A percentile compares a stretch with the other conserved stretches of the same genome.
phyloP scores from a whole-genome alignment of 257 asterid genomes.

The Scutellaria barbata region DNA sequence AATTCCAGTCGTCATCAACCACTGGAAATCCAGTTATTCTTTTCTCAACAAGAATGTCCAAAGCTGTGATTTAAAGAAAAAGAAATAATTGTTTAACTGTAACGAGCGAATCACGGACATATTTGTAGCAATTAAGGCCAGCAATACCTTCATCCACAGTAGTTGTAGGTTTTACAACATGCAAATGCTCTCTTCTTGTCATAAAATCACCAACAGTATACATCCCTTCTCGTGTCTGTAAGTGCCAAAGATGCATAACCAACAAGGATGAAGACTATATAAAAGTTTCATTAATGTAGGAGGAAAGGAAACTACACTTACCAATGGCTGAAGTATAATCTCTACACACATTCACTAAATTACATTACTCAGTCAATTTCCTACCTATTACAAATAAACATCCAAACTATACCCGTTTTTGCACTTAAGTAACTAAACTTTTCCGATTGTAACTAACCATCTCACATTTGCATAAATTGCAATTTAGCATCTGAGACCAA shows the following conservation, averaged over 20 bases:
- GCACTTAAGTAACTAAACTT: too few species aligned
- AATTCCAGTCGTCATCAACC: conserved; percentile 33
- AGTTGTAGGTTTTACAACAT: conserved; percentile 35
- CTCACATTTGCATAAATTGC: too few species aligned
- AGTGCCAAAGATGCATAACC: conserved; percentile 10
- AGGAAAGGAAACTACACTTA: not conserved
- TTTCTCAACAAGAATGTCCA: conserved; percentile 34
- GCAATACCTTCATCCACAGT: conserved; percentile 34
- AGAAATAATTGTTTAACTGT: not conserved
- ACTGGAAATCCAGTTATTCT: conserved; percentile 35
- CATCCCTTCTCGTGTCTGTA: conserved; percentile 27
- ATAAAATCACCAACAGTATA: conserved; percentile 33
- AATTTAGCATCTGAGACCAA: too few species aligned
- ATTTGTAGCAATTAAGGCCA: not conserved
- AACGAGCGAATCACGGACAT: not conserved
- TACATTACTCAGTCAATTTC: too few species aligned
- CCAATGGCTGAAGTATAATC: too few species aligned
- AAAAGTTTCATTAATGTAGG: not conserved
- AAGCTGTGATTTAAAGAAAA: conserved; percentile 25
- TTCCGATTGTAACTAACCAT: too few species aligned
- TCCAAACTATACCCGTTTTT: too few species aligned
- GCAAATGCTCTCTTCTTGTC: conserved; percentile 30
- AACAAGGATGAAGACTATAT: conserved; percentile 9
- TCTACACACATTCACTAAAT: too few species aligned
- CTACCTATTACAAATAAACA: too few species aligned